phyloP scores from a whole-genome alignment of 352 stramenopile genomes.

The Elongisporangium anandrum region DNA sequence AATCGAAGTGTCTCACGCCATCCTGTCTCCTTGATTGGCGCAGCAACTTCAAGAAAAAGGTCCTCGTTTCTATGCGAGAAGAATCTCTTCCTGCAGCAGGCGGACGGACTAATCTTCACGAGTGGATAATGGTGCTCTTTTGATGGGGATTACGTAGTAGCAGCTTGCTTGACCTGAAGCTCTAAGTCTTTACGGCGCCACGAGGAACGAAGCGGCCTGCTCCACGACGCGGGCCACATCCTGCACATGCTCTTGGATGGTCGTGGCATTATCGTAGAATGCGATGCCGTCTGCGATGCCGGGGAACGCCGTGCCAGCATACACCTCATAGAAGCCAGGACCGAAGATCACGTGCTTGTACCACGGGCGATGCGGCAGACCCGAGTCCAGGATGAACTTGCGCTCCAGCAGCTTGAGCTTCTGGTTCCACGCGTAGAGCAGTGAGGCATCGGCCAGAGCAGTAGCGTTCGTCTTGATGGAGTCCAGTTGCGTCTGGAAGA shows the following conservation, averaged over 20 bases:
- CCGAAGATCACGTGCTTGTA: conserved; percentile 46
- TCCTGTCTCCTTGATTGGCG: neutral
- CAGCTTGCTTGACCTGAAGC: no score
- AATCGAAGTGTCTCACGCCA: neutral
- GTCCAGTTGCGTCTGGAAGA: conserved; percentile 19
- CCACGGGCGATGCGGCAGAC: conserved; percentile 33
- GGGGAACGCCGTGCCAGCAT: conserved; percentile 31
- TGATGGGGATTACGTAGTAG: neutral
- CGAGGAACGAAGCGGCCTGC: conserved; percentile 20
- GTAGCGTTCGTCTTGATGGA: conserved; percentile 9
- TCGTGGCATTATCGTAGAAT: conserved; percentile 23
- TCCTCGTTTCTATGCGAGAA: no score
- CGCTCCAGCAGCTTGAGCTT: conserved; percentile 34
- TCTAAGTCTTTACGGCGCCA: conserved; percentile 1
- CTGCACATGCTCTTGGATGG: conserved; percentile 30
- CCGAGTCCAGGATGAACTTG: conserved; percentile 23
- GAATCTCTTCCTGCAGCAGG: no score
- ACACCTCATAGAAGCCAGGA: conserved; percentile 35
- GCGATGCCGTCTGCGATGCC: conserved; percentile 29
- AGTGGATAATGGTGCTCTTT: neutral
- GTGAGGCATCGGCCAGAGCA: conserved; percentile 1
- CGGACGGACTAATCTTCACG: no score
- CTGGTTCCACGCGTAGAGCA: conserved; percentile 19
- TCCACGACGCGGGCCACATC: conserved; percentile 23
- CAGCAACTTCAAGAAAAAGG: neutral